Conservation (phyloP, 129 eudicot species). For the Tagetes erecta region DNA sequence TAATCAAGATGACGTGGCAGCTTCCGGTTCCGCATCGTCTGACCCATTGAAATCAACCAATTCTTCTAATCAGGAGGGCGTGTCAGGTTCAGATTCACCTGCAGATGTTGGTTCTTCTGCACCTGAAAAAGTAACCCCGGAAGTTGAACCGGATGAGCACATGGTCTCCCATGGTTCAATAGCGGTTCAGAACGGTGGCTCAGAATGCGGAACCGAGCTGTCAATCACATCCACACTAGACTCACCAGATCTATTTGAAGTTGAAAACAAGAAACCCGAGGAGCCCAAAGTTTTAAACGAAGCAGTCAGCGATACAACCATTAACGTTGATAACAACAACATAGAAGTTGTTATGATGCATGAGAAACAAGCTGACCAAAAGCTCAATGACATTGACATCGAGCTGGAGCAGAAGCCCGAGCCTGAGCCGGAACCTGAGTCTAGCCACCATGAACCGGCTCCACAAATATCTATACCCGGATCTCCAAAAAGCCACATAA, state of each 20-base stretch:
- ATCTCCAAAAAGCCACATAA: conserved; percentile 72
- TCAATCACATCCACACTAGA: conserved; percentile 90
- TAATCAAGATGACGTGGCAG: not conserved
- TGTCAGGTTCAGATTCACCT: conserved; percentile 28
- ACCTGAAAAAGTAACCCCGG: conserved; percentile 30
- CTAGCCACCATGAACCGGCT: conserved; percentile 10
- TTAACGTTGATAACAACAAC: not conserved
- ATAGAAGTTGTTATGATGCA: conserved; percentile 3
- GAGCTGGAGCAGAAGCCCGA: conserved; percentile 24
- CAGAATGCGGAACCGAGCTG: conserved; percentile 91
- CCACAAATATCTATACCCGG: conserved; percentile 35
- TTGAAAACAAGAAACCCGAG: conserved; percentile 40
- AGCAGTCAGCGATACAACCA: conserved; percentile 9
- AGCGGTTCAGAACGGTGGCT: conserved; percentile 45
- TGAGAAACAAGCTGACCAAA: conserved; percentile 38
- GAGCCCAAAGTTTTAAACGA: conserved; percentile 40
- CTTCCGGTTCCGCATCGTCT: not conserved
- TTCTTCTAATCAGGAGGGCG: conserved; percentile 5
- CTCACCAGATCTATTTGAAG: conserved; percentile 66
- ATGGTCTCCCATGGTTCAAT: conserved; percentile 35
- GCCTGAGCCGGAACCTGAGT: conserved; percentile 22
- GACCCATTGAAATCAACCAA: conserved; percentile 16
- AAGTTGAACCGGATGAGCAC: conserved; percentile 32
- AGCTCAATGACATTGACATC: conserved; percentile 26
- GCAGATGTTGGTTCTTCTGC: conserved; percentile 37